Conservation (phyloP, 176 grass and related monocot species). For the Zoysia japonica region DNA sequence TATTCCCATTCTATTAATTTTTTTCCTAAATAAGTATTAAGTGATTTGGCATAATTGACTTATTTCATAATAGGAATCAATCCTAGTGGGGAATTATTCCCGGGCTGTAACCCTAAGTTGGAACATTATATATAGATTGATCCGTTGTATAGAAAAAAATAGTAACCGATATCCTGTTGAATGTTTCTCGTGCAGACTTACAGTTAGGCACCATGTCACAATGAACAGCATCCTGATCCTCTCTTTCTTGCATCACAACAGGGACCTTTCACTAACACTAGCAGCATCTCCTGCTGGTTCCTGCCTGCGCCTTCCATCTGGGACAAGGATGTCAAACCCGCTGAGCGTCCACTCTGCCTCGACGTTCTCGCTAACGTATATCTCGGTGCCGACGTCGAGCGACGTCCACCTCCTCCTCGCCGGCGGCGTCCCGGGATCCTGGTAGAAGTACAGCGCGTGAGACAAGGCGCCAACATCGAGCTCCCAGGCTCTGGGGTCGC, state of each 20-base stretch:
- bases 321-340: conserved; percentile 78
- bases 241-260: neutral
- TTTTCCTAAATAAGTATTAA: too few species aligned
- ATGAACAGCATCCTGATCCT: too few species aligned
- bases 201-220: too few species aligned
- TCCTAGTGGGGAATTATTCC: too few species aligned
- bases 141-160: too few species aligned
- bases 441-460: conserved; percentile 77
- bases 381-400: conserved; percentile 88
- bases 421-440: conserved; percentile 67
- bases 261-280: conserved; percentile 13
- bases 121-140: too few species aligned
- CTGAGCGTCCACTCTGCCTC: conserved; percentile 79
- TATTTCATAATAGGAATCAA: too few species aligned
- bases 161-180: too few species aligned
- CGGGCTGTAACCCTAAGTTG: too few species aligned
- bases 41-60: too few species aligned
- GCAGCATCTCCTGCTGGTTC: conserved; percentile 12
- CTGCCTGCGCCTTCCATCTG: conserved; percentile 20
- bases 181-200: too few species aligned
- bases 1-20: too few species aligned
- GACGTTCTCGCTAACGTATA: conserved; percentile 50
- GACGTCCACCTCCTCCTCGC: conserved; percentile 73
- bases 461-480: conserved; percentile 81
- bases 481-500: conserved; percentile 74